These are phyloP conservation scores for Beta vulgaris DNA, from an alignment of 148 eudicot genomes.

Conservation along the genomic window DNA sequence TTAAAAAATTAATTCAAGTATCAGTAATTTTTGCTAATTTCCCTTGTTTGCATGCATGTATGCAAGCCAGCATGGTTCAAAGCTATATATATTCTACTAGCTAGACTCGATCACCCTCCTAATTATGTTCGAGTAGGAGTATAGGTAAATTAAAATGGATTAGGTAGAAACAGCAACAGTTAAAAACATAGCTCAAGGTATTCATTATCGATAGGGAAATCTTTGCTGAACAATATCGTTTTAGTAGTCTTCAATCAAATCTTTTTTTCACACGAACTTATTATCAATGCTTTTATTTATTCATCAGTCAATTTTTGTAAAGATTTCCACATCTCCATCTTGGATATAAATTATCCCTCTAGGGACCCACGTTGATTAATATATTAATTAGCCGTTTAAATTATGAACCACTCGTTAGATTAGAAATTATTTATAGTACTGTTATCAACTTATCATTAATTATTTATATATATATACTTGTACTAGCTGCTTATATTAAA, in stretches of 20 bases:
- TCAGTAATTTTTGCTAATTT: too few species aligned
- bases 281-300: neutral
- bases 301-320: constrained; percentile 25
- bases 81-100: neutral
- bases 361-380: constrained; percentile 25
- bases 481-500: constrained; percentile 19
- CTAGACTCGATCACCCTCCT: neutral
- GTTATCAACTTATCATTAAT: neutral
- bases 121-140: neutral
- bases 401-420: neutral
- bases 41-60: too few species aligned
- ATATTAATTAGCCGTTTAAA: neutral
- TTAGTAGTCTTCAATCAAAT: neutral
- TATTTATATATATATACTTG: neutral
- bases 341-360: neutral
- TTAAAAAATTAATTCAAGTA: too few species aligned
- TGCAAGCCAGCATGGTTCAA: neutral
- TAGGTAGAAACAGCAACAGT: constrained; percentile 25
- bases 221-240: neutral
- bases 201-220: constrained; percentile 6
- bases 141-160: constrained; percentile 18
- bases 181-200: constrained; percentile 16
- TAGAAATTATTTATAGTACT: neutral
- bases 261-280: neutral
- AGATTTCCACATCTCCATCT: constrained; percentile 28